phyloP scores from a whole-genome alignment of 305 asterid species.

The Stenogyne calaminthoides region DNA sequence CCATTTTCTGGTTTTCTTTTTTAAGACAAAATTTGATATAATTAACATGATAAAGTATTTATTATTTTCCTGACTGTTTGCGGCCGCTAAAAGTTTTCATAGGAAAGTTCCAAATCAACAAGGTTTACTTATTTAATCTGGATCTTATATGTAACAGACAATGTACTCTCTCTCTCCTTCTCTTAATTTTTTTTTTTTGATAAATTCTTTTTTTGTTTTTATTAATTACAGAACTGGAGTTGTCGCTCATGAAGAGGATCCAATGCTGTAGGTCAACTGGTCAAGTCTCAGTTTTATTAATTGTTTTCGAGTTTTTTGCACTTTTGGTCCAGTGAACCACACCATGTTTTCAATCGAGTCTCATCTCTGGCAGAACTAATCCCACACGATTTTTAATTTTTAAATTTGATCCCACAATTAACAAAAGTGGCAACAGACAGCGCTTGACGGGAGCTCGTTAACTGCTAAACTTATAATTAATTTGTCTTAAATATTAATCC shows the following conservation, averaged over 20 bases:
- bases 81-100: not conserved
- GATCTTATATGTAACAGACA: not conserved
- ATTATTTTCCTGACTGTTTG: not conserved
- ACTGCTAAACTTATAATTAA: no score
- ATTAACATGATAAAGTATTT: not conserved
- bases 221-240: not conserved
- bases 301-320: constrained; percentile 24
- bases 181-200: not conserved
- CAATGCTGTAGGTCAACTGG: constrained; percentile 31
- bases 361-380: no score
- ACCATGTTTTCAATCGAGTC: no score
- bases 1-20: no score
- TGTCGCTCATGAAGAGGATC: constrained; percentile 34
- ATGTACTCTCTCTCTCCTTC: not conserved
- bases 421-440: no score
- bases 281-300: not conserved
- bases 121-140: not conserved
- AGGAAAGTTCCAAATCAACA: constrained; percentile 25
- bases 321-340: no score
- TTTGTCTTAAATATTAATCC: no score
- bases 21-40: not conserved
- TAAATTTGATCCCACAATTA: no score
- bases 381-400: no score
- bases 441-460: no score
- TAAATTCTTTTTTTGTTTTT: no score